phyloP scores from a whole-genome alignment of 192 early-diverging fungal genomes.

The Entrophospora sp. region DNA sequence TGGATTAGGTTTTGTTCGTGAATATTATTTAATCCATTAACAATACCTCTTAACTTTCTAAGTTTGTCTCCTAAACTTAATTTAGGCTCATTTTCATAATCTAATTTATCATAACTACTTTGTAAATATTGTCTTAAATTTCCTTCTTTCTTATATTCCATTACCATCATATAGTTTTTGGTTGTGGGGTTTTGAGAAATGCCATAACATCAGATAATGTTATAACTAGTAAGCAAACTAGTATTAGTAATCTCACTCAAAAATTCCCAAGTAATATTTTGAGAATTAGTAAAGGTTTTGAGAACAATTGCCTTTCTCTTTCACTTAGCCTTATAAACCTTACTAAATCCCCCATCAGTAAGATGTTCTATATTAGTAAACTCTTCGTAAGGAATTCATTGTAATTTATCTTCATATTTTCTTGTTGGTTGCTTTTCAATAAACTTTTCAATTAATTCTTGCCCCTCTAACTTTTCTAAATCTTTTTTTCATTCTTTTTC shows the following conservation, averaged over 20 bases:
- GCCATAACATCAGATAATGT: not conserved
- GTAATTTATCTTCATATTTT: not conserved
- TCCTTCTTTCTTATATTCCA: not conserved
- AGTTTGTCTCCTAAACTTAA: not conserved
- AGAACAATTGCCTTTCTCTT: not conserved
- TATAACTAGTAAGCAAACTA: not conserved
- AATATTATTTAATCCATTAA: not conserved
- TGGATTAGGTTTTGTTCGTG: not conserved
- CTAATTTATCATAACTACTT: not conserved
- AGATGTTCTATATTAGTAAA: constrained; percentile 1
- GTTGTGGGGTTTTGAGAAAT: not conserved
- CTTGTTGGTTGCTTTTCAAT: not conserved
- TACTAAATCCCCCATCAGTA: not conserved
- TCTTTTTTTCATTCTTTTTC: constrained; percentile 12
- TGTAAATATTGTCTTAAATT: not conserved
- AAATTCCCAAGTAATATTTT: constrained; percentile 13
- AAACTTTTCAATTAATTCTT: constrained; percentile 7
- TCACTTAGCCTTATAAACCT: not conserved
- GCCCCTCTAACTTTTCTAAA: not conserved
- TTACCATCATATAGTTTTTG: not conserved
- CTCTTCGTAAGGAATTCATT: constrained; percentile 6
- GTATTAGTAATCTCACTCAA: not conserved
- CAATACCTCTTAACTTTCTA: not conserved
- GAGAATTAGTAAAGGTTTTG: not conserved
- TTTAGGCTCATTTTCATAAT: too few relatives aligned